Evolutionary conservation across 371 early-diverging fungal species (phyloP), one percentile per base, ranked within the genome.

Genomic region (Blastocladiella emersonii): DNA sequence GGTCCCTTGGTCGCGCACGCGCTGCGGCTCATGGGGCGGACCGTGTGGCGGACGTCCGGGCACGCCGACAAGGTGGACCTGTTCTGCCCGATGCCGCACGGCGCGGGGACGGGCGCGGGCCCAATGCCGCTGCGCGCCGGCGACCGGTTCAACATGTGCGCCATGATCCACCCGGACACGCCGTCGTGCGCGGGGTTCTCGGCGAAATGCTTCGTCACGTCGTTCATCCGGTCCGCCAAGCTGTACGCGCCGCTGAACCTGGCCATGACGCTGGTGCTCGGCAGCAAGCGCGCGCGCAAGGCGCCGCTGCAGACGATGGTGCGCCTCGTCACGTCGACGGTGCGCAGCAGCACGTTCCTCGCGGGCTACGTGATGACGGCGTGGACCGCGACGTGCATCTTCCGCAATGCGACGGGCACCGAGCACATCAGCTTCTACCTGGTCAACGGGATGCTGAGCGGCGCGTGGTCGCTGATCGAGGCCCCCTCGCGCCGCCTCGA

Each of bases 401-500:
- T 89, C 49, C 85, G 91, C 25, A 70, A 72, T 32, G 13, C 81
- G 45, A n/a, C 76, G 0, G 77, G 81, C 12, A 73, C 71, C 61
- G 91, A 92, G 51, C 57, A 68, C 12, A 63, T 64, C 19, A 73
- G 73, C 74, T 75, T 78, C 37, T 84, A 80, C 64, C 62, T 79
- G 10, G 59, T 81, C 17, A 82, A 85, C 53, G 92, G 92, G 37
- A 62, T 85, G 27, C 64, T 84, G 4, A 78, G 80, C 19, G 91
- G 91, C 7, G 66, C 81, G 15, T 81, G 84, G 63, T 81, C 87
- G 19, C 64, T 90, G 53, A 72, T 89, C 10, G 92, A 92, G 71
- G 79, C 82, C 23, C 83, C 81, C 12, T 83, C 88, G 2, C 85
- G 92, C 35, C 85, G 88, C 56, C 51, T 77, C 71, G 92, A 92